Base-by-base conservation (phyloP, 2,329 filamentous ascomycete genomes). In the Tolypocladium inflatum region DNA sequence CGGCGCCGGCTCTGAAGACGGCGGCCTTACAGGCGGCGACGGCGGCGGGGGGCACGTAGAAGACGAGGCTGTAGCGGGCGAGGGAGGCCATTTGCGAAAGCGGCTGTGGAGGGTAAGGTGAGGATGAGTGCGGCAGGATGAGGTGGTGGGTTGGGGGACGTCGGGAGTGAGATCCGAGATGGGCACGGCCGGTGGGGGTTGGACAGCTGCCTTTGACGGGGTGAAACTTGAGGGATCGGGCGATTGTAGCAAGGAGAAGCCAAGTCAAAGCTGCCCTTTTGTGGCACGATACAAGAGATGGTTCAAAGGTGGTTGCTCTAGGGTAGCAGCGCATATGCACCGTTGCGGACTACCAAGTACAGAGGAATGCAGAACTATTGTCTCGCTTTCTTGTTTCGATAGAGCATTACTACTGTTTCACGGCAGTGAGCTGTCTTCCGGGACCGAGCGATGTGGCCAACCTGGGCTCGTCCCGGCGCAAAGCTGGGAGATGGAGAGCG, bases 1-100 rank as follows among this genome's bases (percentile, higher is more conserved):
- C 82, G 2, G 81, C 82, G n/a, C 82, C 81, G 19, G 80, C 79
- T n/a, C 73, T 73, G 66, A 85, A 84, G 63, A 85, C 73, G 59
- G 82, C 82, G 0, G 71, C 58, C 67, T 85, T 85, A 68, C 79
- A 80, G 15, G 72, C 72, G n/a, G 71, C 71, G n/a, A 80, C 71
- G 23, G 70, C 70, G 7, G 72, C 30, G 0, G 71, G 64, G 0
- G 81, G 81, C 1, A 76, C 78, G 70, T 77, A 76, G 65, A 84
- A 84, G 57, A 82, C 69, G 43, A 84, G 75, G 59, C 59, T 69
- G 64, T 68, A 74, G 17, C 63, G 62, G 17, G 59, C 48, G 54
- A 51, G 21, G 15, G 54, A 55, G 35, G 58, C 23, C 55, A 58
- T 55, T 42, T 53, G 15, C 41, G 8, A 17, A 41, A 10, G 39